Conservation (phyloP, 768 basidiomycete species). For the Tricholomella constricta region DNA sequence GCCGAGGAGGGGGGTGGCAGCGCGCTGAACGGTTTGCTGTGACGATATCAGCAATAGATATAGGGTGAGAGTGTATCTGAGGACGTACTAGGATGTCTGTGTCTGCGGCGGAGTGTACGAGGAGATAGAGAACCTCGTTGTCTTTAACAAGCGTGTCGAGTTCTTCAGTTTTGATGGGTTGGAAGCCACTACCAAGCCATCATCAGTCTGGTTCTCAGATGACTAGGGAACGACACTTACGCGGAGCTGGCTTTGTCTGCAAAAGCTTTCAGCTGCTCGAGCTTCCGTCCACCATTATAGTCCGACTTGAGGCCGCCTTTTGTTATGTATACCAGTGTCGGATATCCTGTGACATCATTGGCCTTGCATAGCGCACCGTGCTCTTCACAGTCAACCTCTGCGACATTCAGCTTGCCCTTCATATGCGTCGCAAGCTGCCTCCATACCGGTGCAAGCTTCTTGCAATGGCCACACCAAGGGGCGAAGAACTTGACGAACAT, state of each 20-base stretch:
- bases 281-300: constrained; percentile 70
- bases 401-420: constrained; percentile 73
- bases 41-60: constrained; percentile 2
- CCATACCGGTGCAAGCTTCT: constrained; percentile 88
- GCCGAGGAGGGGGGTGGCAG: constrained; percentile 46
- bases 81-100: constrained; percentile 33
- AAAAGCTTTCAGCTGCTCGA: constrained; percentile 73
- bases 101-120: constrained; percentile 49
- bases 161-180: constrained; percentile 38
- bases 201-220: not conserved
- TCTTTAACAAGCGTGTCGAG: constrained; percentile 37
- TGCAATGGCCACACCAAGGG: constrained; percentile 98
- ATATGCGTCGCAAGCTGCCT: constrained; percentile 68
- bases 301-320: constrained; percentile 62
- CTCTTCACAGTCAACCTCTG: constrained; percentile 88
- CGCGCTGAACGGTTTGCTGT: constrained; percentile 38
- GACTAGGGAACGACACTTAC: constrained; percentile 46
- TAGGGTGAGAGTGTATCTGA: not conserved
- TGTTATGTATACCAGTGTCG: constrained; percentile 74
- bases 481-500: constrained; percentile 77
- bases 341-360: constrained; percentile 78
- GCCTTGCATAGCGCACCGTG: constrained; percentile 64
- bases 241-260: constrained; percentile 72
- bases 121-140: constrained; percentile 54
- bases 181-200: constrained; percentile 27